Percentiles rank a stretch among this genome's conserved stretches.
These are phyloP conservation scores for Pezizomycotina sp. DNA, from an alignment of 2,329 filamentous ascomycete species.

Conservation along the genomic window DNA sequence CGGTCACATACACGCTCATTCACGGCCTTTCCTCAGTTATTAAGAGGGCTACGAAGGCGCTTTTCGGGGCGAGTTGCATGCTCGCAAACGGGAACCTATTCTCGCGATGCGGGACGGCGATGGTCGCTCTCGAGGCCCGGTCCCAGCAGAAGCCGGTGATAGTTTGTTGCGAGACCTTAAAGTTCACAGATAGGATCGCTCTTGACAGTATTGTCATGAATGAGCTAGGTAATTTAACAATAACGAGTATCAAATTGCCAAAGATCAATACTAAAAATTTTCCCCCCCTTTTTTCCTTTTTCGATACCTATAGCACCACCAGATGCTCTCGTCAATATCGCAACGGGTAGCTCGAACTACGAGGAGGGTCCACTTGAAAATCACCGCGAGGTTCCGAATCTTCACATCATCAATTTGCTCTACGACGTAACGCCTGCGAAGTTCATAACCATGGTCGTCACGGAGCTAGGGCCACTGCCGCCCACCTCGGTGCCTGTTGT, in stretches of 20 bases:
- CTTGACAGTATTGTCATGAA: constrained; percentile 89
- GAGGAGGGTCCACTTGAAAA: constrained; percentile 31
- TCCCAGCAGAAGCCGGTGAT: constrained; percentile 64
- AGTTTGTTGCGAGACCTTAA: constrained; percentile 84
- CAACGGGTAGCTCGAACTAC: constrained; percentile 23
- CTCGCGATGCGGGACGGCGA: constrained; percentile 69
- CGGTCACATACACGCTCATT: constrained; percentile 66
- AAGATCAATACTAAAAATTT: neutral
- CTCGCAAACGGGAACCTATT: constrained; percentile 88
- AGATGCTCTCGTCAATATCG: constrained; percentile 39
- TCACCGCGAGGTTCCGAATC: constrained; percentile 42
- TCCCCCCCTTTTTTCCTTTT: neutral
- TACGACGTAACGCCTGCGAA: constrained; percentile 84
- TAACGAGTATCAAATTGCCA: no score
- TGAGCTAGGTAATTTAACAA: constrained; percentile 37
- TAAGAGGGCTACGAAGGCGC: constrained; percentile 51
- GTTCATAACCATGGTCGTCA: constrained; percentile 76
- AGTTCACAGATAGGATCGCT: constrained; percentile 79
- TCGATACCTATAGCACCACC: constrained; percentile 45
- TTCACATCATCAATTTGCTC: constrained; percentile 57
- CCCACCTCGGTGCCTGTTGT: constrained; percentile 70
- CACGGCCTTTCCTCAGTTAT: constrained; percentile 62
- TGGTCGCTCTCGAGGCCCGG: constrained; percentile 69
- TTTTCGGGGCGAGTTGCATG: constrained; percentile 84
- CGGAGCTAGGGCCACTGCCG: constrained; percentile 73